Percentiles rank a stretch among this genome's conserved stretches.
Conservation (phyloP, 441 rosid genomes). For the Populus hybrid region DNA sequence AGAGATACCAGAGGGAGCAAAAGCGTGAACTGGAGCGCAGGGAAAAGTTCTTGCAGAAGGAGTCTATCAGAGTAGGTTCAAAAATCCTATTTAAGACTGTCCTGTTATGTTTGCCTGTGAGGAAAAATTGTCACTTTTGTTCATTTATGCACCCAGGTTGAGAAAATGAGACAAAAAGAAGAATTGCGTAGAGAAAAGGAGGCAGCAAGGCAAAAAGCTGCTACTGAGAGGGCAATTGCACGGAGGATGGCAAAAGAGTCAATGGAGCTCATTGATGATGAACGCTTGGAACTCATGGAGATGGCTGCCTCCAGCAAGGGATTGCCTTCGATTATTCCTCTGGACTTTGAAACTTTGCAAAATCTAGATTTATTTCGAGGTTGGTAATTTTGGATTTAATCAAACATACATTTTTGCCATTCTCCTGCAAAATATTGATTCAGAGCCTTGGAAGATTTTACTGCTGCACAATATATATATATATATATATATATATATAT, state of each 20-base stretch:
- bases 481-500: background rate
- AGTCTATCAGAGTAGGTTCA: slow-evolving; percentile 65
- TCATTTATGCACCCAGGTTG: slow-evolving; percentile 47
- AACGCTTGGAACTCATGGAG: slow-evolving; percentile 92
- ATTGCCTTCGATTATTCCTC: slow-evolving; percentile 60
- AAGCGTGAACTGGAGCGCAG: slow-evolving; percentile 86
- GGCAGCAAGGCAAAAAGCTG: slow-evolving; percentile 88
- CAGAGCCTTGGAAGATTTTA: background rate
- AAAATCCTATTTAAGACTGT: background rate
- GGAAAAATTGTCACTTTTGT: background rate
- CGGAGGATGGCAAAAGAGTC: slow-evolving; percentile 91
- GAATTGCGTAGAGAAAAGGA: slow-evolving; percentile 80
- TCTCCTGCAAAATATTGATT: background rate
- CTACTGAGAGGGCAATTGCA: slow-evolving; percentile 87
- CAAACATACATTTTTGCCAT: background rate
- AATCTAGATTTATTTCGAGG: slow-evolving; percentile 77
- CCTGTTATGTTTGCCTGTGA: slow-evolving; percentile 3
- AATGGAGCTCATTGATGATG: slow-evolving; percentile 83
- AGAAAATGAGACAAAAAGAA: slow-evolving; percentile 83
- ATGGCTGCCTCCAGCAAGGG: slow-evolving; percentile 70
- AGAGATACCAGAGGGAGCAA: slow-evolving; percentile 80
- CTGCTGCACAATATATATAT: background rate
- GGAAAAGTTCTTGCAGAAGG: slow-evolving; percentile 83
- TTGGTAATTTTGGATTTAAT: slow-evolving; percentile 25
- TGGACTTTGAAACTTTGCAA: slow-evolving; percentile 73